phyloP scores from a whole-genome alignment of 257 asterid genomes.

The Cruciata laevipes region DNA sequence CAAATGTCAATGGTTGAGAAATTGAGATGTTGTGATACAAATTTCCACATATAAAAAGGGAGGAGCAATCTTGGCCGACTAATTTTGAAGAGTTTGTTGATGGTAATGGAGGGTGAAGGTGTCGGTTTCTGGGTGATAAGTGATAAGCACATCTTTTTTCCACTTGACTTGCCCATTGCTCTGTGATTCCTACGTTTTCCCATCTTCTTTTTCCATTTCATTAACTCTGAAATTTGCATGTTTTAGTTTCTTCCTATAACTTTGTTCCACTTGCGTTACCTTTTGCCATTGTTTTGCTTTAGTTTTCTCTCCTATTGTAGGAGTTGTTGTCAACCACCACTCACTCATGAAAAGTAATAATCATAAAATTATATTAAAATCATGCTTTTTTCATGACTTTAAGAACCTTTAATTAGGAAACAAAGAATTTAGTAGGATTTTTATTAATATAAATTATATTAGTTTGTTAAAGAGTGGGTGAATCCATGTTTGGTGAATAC shows the following conservation, averaged over 20 bases:
- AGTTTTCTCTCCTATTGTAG: neutral
- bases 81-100: neutral
- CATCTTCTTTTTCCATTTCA: neutral
- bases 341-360: neutral
- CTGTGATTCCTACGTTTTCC: neutral
- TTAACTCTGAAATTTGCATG: neutral
- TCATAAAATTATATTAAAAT: no score
- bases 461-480: no score
- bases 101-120: neutral
- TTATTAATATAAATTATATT: no score
- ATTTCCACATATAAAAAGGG: no score
- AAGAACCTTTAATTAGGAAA: no score
- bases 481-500: no score
- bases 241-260: neutral
- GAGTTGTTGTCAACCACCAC: neutral
- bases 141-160: conserved; percentile 10
- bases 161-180: neutral
- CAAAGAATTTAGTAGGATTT: no score
- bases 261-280: neutral
- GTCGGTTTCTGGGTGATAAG: conserved; percentile 9
- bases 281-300: neutral
- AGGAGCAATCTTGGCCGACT: neutral
- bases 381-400: no score
- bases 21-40: no score
- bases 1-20: no score